Percentiles rank a stretch among this genome's conserved stretches.
Conservation (phyloP, 768 basidiomycete species). For the Fomitopsis pulvina region DNA sequence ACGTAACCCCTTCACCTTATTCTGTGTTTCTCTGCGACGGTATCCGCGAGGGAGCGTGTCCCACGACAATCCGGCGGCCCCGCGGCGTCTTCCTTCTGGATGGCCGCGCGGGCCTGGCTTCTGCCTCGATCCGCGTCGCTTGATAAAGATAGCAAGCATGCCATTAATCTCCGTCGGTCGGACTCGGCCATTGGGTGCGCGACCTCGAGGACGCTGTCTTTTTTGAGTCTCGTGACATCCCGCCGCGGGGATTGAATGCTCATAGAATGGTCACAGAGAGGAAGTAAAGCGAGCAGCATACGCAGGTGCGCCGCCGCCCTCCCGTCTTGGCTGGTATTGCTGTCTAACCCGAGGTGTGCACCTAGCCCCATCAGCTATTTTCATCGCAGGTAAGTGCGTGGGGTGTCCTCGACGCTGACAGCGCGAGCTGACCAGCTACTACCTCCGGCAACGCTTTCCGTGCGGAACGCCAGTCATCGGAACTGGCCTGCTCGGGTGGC, state of each 20-base stretch:
- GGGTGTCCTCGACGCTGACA: too few species aligned
- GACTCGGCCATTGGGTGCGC: too few species aligned
- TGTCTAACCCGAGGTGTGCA: background rate
- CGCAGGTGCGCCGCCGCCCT: slow-evolving; percentile 40
- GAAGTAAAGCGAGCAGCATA: slow-evolving; percentile 78
- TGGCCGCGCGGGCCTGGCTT: too few species aligned
- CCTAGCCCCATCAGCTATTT: slow-evolving; percentile 50
- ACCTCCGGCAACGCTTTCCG: background rate
- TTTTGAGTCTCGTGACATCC: background rate
- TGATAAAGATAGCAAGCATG: too few species aligned
- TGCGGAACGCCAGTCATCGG: slow-evolving; percentile 45
- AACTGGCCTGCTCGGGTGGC: slow-evolving; percentile 75
- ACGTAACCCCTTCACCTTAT: slow-evolving; percentile 22
- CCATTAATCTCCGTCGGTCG: too few species aligned
- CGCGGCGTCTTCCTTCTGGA: background rate
- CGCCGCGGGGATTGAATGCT: slow-evolving; percentile 4
- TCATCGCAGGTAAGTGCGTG: slow-evolving; percentile 38
- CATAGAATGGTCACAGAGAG: slow-evolving; percentile 38
- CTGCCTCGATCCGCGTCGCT: too few species aligned
- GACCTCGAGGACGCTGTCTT: background rate
- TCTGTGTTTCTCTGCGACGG: background rate
- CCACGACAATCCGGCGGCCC: background rate
- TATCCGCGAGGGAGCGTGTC: background rate
- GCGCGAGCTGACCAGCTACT: too few species aligned
- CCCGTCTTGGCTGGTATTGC: slow-evolving; percentile 3